A percentile compares a stretch with the other conserved stretches of the same genome.
phyloP scores from a whole-genome alignment of 805 yeast species.

The Candida arabinofermentans region DNA sequence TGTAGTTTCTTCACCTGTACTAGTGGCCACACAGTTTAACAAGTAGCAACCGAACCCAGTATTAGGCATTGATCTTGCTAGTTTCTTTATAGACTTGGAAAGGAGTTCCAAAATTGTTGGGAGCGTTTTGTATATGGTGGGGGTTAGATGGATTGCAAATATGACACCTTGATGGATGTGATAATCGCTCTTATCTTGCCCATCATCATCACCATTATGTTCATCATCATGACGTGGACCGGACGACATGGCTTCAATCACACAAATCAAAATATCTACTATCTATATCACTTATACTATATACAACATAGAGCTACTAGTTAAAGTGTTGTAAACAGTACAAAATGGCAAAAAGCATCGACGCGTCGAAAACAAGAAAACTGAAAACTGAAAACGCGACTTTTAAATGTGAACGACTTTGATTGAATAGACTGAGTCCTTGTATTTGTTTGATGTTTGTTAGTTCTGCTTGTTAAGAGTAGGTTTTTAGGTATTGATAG shows the following conservation, averaged over 20 bases:
- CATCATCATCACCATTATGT: conserved; percentile 9
- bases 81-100: conserved; percentile 57
- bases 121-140: conserved; percentile 39
- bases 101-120: conserved; percentile 48
- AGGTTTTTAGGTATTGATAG: not conserved
- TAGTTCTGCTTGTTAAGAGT: not conserved
- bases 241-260: not conserved
- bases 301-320: no score
- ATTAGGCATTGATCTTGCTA: conserved; percentile 59
- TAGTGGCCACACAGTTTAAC: conserved; percentile 40
- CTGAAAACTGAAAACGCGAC: not conserved
- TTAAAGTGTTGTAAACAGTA: no score
- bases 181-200: conserved; percentile 26
- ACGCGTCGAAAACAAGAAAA: conserved; percentile 3
- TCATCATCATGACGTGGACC: not conserved
- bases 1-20: not conserved
- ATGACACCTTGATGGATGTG: conserved; percentile 61
- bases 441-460: no score
- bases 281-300: no score
- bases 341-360: no score
- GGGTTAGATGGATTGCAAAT: conserved; percentile 59
- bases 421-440: no score
- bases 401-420: no score
- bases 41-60: conserved; percentile 76
- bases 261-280: no score